Evolutionary conservation across 2,329 filamentous ascomycete species (phyloP), one percentile per base, ranked within the genome.

Genomic region (Raffaelea albimanens): DNA sequence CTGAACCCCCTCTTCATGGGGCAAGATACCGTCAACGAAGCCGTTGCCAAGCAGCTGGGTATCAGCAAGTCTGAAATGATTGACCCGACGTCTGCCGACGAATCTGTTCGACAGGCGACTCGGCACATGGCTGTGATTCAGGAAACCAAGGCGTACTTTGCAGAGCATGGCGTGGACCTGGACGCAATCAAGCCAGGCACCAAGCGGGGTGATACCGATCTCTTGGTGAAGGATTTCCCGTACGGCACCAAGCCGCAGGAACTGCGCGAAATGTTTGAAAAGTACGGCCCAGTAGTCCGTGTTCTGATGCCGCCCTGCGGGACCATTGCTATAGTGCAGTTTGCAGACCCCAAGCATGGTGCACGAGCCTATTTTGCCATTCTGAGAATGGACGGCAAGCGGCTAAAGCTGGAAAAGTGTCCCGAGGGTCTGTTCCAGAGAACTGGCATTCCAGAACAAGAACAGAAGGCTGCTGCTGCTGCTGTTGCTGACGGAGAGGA

Each of bases 1-100:
- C 98, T 93, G 93, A 98, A 98, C 70, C 91, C 90, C n/a, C 72
- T 98, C n/a, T 98, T 93, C 66, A 94, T 98, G 86, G 96, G 85
- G 66, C 85, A 88, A 68, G 90, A 98, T 69, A 87, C 93, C 44
- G 89, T 98, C 45, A 90, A 96, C 67, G 82, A 87, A 43, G 94
- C 90, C 5, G 80, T 95, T 52, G 88, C 93, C 43, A 80, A 83
- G 60, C 84, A 90, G 46, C 74, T 98, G 49, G 90, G 91, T 42
- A 79, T 98, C 49, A 84, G 85, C 47, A 98, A 98, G 70, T 83
- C 88, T 11, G 89, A 95, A 58, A 68, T 98, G 49, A 74, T 98
- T 41, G 91, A 98, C 66, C 93, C 91, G n/a, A 95, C 91, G 4
- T 95, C 87, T 50, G 82, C 91, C 48, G 89, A 96, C 66, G 89